Base-by-base conservation (phyloP, 2,329 filamentous ascomycete genomes). In the Penicillium freii region DNA sequence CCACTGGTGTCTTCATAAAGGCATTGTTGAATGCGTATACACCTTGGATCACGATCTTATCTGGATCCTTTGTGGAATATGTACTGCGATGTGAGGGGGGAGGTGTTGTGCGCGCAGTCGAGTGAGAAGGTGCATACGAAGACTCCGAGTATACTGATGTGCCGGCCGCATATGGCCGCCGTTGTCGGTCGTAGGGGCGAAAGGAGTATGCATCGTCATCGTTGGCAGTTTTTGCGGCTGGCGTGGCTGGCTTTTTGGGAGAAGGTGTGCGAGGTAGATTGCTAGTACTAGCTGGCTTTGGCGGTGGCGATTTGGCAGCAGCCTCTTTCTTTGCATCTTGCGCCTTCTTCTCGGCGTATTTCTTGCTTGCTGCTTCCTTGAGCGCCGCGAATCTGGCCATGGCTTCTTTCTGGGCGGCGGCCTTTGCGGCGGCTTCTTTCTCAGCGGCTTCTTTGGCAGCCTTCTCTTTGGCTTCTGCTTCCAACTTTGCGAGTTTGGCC, bases 21-120 rank as follows among this genome's bases (percentile, higher is more conserved):
- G 90, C 84, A 73, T 95, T 94, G 75, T 92, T 92, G 81, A 96
- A 97, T 55, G 89, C 82, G 72, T 96, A 97, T 4, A 97, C 94
- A 11, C 88, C 94, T 69, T 89, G 89, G 75, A 99, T 93, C 61
- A 96, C 87, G 71, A 99, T 94, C 82, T 99, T 99, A 78, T 96
- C 87, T 0, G 93, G 92, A 71, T 97, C 91, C 63, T 90, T 90
- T 29, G 92, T 97, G 36, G 86, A 84, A 75, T 97, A 97, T 2
- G 90, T 84, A 1, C 87, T 86, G 47, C 90, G 85, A 62, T 87
- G 83, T 4, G 89, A 92, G 1, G 90, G 88, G 17, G 92, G 91
- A 9, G 92, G 90, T 5, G 90, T 91, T 7, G 92, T 96, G 57
- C 87, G 86, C 11, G 90, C 83, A 1, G 92, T 97, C 17, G 90